Conservation (phyloP, 2,329 filamentous ascomycete species). For the Diaporthe batatas region DNA sequence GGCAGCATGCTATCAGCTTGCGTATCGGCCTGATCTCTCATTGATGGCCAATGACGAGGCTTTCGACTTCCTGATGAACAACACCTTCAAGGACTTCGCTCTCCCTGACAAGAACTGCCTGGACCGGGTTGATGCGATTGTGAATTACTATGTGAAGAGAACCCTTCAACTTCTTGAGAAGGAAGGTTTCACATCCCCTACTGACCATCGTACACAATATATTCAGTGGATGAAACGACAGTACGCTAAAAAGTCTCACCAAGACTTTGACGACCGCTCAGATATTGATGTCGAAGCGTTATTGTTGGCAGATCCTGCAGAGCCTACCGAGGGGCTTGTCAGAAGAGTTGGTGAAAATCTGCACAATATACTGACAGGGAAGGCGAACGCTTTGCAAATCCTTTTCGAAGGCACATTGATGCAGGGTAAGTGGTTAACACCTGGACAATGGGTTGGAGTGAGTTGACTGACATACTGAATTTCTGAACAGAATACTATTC, state of each 20-base stretch:
- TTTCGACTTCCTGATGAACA: conserved; percentile 14
- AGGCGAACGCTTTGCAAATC: conserved; percentile 3
- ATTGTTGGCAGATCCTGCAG: background rate
- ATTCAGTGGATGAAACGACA: conserved; percentile 12
- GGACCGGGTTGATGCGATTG: conserved; percentile 11
- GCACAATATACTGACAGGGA: background rate
- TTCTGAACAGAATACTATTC: conserved; percentile 30
- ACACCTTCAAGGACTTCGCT: conserved; percentile 3
- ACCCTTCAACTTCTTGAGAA: background rate
- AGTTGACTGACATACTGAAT: background rate
- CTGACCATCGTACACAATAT: conserved; percentile 1
- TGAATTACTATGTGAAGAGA: background rate
- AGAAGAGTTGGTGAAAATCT: conserved; percentile 8
- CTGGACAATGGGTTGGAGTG: background rate
- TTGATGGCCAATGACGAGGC: conserved; percentile 3
- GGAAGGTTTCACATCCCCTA: background rate
- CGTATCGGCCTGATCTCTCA: background rate
- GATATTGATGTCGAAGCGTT: background rate
- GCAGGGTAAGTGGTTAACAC: background rate
- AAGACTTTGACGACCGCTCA: background rate
- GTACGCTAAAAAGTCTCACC: background rate
- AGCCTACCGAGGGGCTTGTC: conserved; percentile 7
- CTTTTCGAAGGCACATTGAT: conserved; percentile 12
- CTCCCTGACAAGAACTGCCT: conserved; percentile 6
- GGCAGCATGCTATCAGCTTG: conserved; percentile 11